Evolutionary conservation across 192 early-diverging fungal species (phyloP).

Genomic region (Podila verticillata): DNA sequence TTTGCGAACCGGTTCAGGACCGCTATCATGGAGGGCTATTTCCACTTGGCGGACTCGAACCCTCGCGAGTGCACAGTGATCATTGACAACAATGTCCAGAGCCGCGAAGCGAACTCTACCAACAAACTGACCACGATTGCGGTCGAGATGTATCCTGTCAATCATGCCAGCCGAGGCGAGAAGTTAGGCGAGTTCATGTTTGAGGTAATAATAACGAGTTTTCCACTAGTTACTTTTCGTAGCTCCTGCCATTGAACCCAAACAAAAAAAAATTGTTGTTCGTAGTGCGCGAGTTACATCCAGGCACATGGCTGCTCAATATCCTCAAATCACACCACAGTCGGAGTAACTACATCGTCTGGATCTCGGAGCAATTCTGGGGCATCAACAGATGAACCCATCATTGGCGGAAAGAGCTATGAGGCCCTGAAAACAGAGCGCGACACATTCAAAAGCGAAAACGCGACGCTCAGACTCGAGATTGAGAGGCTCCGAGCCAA

Average conservation of each 20-base stretch:
- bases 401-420: constrained; percentile 9
- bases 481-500: constrained; percentile 28
- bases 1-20: constrained; percentile 41
- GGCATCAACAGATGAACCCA: not conserved
- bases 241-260: not conserved
- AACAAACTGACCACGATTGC: constrained; percentile 15
- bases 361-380: not conserved
- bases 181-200: constrained; percentile 47
- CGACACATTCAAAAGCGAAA: constrained; percentile 33
- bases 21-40: constrained; percentile 28
- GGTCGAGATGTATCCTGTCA: constrained; percentile 36
- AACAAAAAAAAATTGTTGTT: no score
- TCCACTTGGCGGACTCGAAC: constrained; percentile 27
- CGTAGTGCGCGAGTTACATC: constrained; percentile 33
- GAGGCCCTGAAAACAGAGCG: constrained; percentile 42
- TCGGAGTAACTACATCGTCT: not conserved
- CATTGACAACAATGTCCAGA: constrained; percentile 45
- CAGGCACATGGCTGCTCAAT: constrained; percentile 36
- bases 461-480: constrained; percentile 24
- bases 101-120: not conserved
- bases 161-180: constrained; percentile 23
- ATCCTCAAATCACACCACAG: not conserved
- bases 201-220: constrained; percentile 18
- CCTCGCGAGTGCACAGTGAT: constrained; percentile 40
- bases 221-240: not conserved